Base-by-base conservation (phyloP, 768 basidiomycete species). In the Lactarius indigo region DNA sequence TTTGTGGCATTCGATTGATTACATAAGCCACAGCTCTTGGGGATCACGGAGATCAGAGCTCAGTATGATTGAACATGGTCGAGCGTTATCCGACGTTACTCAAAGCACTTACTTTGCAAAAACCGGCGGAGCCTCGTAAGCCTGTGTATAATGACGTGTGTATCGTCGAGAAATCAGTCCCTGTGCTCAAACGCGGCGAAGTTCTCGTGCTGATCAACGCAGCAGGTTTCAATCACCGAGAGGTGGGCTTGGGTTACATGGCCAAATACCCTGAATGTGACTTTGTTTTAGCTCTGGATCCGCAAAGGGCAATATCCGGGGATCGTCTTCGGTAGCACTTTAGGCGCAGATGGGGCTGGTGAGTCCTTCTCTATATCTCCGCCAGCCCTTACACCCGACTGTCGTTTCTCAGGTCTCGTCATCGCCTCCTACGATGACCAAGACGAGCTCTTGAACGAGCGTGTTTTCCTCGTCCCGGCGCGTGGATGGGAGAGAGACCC, bases 261-360 rank as follows among this genome's bases (percentile, higher is more conserved):
- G 23, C 31, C 17, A 15, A 13, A 26, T 20, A 31, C 28, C 8
- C 12, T 57, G 20, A 52, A 1, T 20, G 26, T 47, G 41, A 17
- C 28, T 26, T 59, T 20, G 13, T 2, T 37, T 20, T 68, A 93
- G 90, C 78, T 91, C 13, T 93, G 91, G 91, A 85, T 90, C 39
- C 81, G 89, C 28, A 82, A 81, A 64, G 88, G 88, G 12, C 76
- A 79, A 72, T 92, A 93, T 71, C 90, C 91, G 0, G 79, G 79
- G 10, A 87, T 92, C 55, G 76, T 75, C 2, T 74, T 84, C 35
- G 90, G 85, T 20, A 83, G 79, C 61, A 83, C 85, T 20, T 81
- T 90, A 12, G 91, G 91, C 17, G 81, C 85, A 30, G 91, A 93
- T 70, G 91, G 87, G 28, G 90, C 88, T 74, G 91, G 91, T 87